phyloP scores from a whole-genome alignment of 1,139 yeast genomes.

The Diutina pseudorugosa region DNA sequence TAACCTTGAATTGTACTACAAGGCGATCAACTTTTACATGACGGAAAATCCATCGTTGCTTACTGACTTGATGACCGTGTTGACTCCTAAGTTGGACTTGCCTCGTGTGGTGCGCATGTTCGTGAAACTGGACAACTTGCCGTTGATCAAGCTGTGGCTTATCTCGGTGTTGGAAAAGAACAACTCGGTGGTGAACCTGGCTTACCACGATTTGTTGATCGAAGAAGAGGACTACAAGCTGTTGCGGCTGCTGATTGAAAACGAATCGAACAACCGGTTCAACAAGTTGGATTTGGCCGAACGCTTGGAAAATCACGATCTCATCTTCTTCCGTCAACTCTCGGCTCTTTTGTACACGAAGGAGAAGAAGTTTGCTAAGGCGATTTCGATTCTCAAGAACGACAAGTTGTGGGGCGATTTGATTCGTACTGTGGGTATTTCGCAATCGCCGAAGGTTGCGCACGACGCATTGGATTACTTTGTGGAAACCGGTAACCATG shows the following conservation, averaged over 20 bases:
- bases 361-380: constrained; percentile 86
- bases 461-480: constrained; percentile 84
- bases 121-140: constrained; percentile 90
- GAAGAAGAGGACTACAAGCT: constrained; percentile 96
- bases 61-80: constrained; percentile 72
- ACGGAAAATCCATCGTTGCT: constrained; percentile 85
- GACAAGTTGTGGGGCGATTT: constrained; percentile 95
- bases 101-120: constrained; percentile 93
- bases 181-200: constrained; percentile 83
- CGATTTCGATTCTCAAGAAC: constrained; percentile 76
- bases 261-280: constrained; percentile 69
- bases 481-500: constrained; percentile 95
- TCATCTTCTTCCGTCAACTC: constrained; percentile 88
- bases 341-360: constrained; percentile 90
- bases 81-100: constrained; percentile 87
- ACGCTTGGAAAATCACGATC: constrained; percentile 82
- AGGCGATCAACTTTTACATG: constrained; percentile 90
- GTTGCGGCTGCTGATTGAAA: constrained; percentile 73
- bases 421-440: constrained; percentile 81
- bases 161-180: constrained; percentile 86
- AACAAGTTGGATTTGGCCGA: constrained; percentile 88
- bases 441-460: constrained; percentile 69
- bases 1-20: constrained; percentile 91
- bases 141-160: constrained; percentile 89
- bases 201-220: constrained; percentile 87